Percentiles rank a stretch among this genome's conserved stretches.
Conservation (phyloP, 495 filamentous ascomycete genomes). For the Trichoderma erinaceum region DNA sequence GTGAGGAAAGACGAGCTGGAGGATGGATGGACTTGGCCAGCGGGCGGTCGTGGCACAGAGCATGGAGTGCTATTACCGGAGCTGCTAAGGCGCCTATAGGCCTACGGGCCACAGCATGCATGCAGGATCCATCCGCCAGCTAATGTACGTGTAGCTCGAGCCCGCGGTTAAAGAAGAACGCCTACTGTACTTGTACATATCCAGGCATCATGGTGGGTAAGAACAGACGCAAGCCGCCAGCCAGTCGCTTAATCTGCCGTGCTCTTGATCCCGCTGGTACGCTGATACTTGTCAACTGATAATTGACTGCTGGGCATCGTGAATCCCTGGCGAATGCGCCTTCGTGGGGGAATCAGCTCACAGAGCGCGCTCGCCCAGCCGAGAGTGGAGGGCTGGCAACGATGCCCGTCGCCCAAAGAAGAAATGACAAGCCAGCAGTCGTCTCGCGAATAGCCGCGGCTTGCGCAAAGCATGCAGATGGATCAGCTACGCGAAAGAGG, state of each 20-base stretch:
- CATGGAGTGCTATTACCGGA: background rate
- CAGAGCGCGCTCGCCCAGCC: background rate
- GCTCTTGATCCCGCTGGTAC: background rate
- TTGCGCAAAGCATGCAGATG: background rate
- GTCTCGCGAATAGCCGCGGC: constrained; percentile 7
- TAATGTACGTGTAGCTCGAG: constrained; percentile 9
- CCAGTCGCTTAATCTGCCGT: constrained; percentile 1
- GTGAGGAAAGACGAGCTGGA: too few species aligned
- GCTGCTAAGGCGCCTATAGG: too few species aligned
- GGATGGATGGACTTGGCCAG: too few species aligned
- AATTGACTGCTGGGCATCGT: background rate
- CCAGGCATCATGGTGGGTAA: background rate
- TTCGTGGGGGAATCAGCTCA: background rate
- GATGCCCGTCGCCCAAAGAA: background rate
- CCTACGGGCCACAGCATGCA: background rate
- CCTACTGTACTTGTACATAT: background rate
- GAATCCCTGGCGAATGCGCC: background rate
- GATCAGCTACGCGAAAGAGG: background rate
- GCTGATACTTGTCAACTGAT: background rate
- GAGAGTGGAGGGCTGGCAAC: constrained; percentile 1
- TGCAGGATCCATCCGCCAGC: background rate
- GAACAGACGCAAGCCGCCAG: constrained; percentile 9
- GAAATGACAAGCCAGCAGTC: background rate
- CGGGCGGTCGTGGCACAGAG: background rate
- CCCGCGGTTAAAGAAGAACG: constrained; percentile 1